A percentile compares a stretch with the other conserved stretches of the same genome.
Conservation (phyloP, 2,329 filamentous ascomycete genomes). For the Fusarium sp. region DNA sequence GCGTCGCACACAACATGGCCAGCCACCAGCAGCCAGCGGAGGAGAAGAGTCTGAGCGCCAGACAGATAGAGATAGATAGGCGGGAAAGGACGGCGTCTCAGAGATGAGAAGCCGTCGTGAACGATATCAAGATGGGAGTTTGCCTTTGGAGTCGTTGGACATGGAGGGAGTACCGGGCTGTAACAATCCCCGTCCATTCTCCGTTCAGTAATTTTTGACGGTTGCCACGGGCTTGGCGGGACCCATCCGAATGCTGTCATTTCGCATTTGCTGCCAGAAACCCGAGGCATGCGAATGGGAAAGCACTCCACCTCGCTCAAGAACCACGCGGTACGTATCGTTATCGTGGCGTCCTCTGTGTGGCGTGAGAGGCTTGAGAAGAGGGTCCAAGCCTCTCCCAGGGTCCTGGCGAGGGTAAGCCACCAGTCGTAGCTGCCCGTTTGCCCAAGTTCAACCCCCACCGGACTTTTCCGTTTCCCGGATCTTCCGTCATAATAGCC, state of each 20-base stretch:
- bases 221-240: slow-evolving; percentile 41
- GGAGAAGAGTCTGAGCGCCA: background rate
- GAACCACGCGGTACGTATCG: slow-evolving; percentile 13
- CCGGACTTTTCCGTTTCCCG: slow-evolving; percentile 21
- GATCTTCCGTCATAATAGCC: slow-evolving; percentile 17
- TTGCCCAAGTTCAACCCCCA: background rate
- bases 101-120: slow-evolving; percentile 14
- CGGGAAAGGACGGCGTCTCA: slow-evolving; percentile 15
- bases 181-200: background rate
- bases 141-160: slow-evolving; percentile 3
- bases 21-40: slow-evolving; percentile 23
- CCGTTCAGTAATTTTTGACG: slow-evolving; percentile 16
- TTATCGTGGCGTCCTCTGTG: background rate
- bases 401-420: slow-evolving; percentile 14
- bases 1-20: slow-evolving; percentile 40
- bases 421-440: slow-evolving; percentile 9
- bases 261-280: slow-evolving; percentile 37
- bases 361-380: slow-evolving; percentile 4
- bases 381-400: background rate
- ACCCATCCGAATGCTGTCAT: slow-evolving; percentile 43
- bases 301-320: slow-evolving; percentile 7
- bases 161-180: background rate
- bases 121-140: background rate
- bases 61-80: slow-evolving; percentile 9
- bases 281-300: slow-evolving; percentile 25